Evolutionary conservation across 352 stramenopile species (phyloP), one percentile per base, ranked within the genome.

Genomic region (Globisporangium iwayamae): DNA sequence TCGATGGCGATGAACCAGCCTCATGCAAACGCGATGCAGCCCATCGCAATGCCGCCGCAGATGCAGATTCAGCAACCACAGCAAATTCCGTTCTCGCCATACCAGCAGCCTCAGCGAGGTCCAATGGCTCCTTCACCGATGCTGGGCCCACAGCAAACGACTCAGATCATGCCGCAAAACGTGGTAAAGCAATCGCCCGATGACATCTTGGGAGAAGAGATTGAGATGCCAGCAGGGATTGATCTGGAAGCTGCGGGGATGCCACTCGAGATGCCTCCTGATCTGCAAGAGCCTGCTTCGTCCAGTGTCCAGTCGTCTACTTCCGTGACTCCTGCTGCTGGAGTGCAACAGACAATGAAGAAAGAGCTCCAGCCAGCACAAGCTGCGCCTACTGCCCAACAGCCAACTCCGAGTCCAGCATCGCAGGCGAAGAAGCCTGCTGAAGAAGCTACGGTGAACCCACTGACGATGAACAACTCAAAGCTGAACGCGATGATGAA

Each of bases 401-500:
- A 48, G 5, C 45, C 20, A 6, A 20, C 11, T 22, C 22, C n/a
- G 11, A 34, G 18, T 25, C 38, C 39, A 45, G 25, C 32, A n/a
- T 58, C 28, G 7, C 52, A 58, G n/a, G 34, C 16, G 34, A 58
- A 58, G 52, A 58, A 58, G 28, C 47, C 30, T 11, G 20, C 8
- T 28, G 47, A 64, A 20, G 79, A 81, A 59, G 43, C 62, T n/a
- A 51, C 66, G 4, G 75, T 87, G 7, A 90, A 91, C 59, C 80
- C 84, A 5, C 65, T 85, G 30, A 91, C 84, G 32, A 91, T 91
- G 84, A 89, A 93, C 69, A 93, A 93, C 72, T 89, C 84, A 5
- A 93, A 91, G 73, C 28, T 93, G 71, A 91, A 93, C 56, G 84
- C 84, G 2, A 93, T 93, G 84, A 91, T 93, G 81, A 84, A 85